A percentile compares a stretch with the other conserved stretches of the same genome.
Evolutionary conservation across 2,329 filamentous ascomycete species (phyloP).

Genomic region (Byssochlamys sp.): DNA sequence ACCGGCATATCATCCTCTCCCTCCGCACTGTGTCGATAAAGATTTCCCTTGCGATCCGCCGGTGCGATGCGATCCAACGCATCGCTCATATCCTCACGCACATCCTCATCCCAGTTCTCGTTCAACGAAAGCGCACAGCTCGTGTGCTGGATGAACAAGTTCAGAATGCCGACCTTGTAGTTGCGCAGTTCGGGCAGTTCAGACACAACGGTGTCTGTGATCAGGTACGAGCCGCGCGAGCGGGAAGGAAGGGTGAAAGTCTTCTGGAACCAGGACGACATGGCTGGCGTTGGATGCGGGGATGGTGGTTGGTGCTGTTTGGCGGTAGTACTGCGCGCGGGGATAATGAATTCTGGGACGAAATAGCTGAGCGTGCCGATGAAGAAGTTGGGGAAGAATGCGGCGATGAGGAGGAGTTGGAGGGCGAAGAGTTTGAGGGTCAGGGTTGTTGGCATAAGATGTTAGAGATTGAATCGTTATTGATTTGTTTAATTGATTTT

Average conservation of each 20-base stretch:
- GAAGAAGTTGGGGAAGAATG: conserved; percentile 42
- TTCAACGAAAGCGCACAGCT: conserved; percentile 83
- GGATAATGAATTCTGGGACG: conserved; percentile 21
- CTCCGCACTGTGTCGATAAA: conserved; percentile 83
- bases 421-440: conserved; percentile 2
- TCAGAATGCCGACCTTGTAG: conserved; percentile 77
- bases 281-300: conserved; percentile 4
- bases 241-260: conserved; percentile 67
- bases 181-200: conserved; percentile 67
- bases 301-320: conserved; percentile 7
- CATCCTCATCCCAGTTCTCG: conserved; percentile 80
- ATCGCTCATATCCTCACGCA: conserved; percentile 88
- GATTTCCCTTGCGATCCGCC: conserved; percentile 61
- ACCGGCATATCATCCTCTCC: conserved; percentile 90
- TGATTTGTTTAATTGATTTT: neutral
- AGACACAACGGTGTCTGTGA: conserved; percentile 65
- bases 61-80: conserved; percentile 84
- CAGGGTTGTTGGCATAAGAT: neutral
- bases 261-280: conserved; percentile 71
- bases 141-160: conserved; percentile 93
- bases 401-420: conserved; percentile 36
- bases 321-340: conserved; percentile 13
- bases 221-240: conserved; percentile 75
- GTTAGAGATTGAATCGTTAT: neutral
- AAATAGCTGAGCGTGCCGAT: conserved; percentile 5